Evolutionary conservation across 148 eudicot species (phyloP), one percentile per base, ranked within the genome.

Genomic region (Salicornia ramosissima): DNA sequence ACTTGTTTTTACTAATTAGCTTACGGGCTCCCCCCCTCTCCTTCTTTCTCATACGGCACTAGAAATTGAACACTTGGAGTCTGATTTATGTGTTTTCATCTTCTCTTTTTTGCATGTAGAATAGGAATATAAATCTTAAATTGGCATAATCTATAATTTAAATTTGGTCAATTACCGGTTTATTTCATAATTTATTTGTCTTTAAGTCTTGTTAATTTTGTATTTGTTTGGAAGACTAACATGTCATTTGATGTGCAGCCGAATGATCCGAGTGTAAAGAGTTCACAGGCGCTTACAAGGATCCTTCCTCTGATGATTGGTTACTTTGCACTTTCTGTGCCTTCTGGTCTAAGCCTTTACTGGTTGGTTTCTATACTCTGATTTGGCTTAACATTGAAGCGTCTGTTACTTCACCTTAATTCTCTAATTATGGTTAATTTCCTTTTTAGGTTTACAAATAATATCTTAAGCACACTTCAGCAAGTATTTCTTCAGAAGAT

Each of bases 321-420:
- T 64, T 93, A 93, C 68, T 93, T 93, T 79, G 77, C 98, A 71
- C 91, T 93, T 64, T 90, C 98, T 14, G 98, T 93, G 70, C 98
- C 98, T 76, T 93, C 98, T 56, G 98, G 96, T 46, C 81, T 93
- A 63, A 87, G 98, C 77, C 92, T 93, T 70, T 93, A 93, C 64
- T 93, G 98, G 98, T 93, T 65, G 76, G 89, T 45, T 56, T 34
- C 45, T 73, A 30, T 71, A 28, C 19, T 6, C 61, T 50, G 24
- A 7, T 58, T 45, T 59, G 3, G 24, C 46, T 47, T 12, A 25
- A 36, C 21, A 2, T 52, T 56, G 19, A 67, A 70, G 36, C 29
- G n/a, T n/a, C 28, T 29, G 15, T n/a, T 4, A 19, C 50, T 15
- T 18, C 8, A 49, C 4, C 1, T 18, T 26, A 33, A 22, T 61